Base-by-base conservation (phyloP, 805 yeast genomes). In the Candida anglica region DNA sequence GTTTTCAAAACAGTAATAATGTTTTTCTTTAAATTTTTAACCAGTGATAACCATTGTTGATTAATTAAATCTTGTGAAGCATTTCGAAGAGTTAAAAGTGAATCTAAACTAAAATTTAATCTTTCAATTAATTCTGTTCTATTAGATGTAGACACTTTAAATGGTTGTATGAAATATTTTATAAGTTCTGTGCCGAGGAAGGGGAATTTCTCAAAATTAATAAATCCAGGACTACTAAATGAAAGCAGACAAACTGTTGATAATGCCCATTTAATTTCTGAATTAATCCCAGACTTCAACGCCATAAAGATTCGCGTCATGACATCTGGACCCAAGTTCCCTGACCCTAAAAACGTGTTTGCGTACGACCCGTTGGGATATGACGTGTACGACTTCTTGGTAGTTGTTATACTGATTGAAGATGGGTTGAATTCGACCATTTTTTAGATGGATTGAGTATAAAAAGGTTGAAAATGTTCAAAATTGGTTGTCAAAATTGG, bases 41-140 rank as follows among this genome's bases (percentile, higher is more conserved):
- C 63, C 46, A 73, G 66, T 1, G 91, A 83, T 41, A 93, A 61
- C 50, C 81, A 69, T 52, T 84, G 87, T 27, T 95, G 93, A 48
- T 86, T 84, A 28, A 74, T 82, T 9, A 84, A 73, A 53, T 88
- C 96, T 52, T 91, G 95, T 2, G 86, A 75, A 29, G 86, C 61
- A 56, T 93, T 93, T 50, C 98, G 71, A 37, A 93, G 63, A 14
- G 85, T 75, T 27, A 93, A 65, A 46, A 81, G 69, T 6, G 82
- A 69, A 50, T 65, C 66, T 31, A 62, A 57, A 38, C 23, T 8
- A 18, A 32, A 32, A 16, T 16, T 25, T n/a, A 32, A 18, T 15
- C 44, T 32, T 13, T 32, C 31, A 1, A 36, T 34, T 20, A 47
- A 43, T n/a, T n/a, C n/a, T n/a, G n/a, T n/a, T n/a, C n/a, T n/a